phyloP scores from a whole-genome alignment of 208 protist species.

The Zelonia costaricensis region DNA sequence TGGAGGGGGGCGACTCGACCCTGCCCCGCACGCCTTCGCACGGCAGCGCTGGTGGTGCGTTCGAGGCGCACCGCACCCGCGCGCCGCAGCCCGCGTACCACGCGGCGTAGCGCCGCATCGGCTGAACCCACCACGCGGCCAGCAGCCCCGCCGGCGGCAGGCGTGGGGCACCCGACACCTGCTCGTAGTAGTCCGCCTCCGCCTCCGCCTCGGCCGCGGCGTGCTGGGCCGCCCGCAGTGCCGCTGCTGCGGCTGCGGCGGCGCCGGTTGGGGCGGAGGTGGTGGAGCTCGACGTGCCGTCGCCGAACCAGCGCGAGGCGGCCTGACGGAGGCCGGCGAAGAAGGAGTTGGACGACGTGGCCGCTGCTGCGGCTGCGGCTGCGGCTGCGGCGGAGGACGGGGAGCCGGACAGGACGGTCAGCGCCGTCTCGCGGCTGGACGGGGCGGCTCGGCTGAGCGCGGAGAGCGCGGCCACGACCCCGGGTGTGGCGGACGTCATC shows the following conservation, averaged over 20 bases:
- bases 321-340: constrained; percentile 15
- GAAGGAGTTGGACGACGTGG: too few relatives aligned
- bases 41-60: not conserved
- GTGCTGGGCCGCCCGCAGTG: constrained; percentile 13
- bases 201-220: constrained; percentile 32
- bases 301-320: constrained; percentile 23
- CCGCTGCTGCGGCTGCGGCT: not conserved
- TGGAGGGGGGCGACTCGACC: not conserved
- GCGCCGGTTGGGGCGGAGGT: not conserved
- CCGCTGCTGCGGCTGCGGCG: constrained; percentile 3
- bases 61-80: not conserved
- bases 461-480: not conserved
- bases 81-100: constrained; percentile 16
- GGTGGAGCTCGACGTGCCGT: constrained; percentile 2
- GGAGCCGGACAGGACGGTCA: too few relatives aligned
- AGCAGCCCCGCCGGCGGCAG: constrained; percentile 22
- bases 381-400: too few relatives aligned
- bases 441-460: constrained; percentile 1
- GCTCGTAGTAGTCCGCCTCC: constrained; percentile 68
- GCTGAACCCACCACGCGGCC: constrained; percentile 55
- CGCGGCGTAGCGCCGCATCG: constrained; percentile 23
- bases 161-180: constrained; percentile 35
- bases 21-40: not conserved
- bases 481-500: constrained; percentile 11
- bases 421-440: not conserved